These are phyloP conservation scores for Ustilago trichophora DNA, from an alignment of 1,284 basidiomycete species.

Conservation along the genomic window DNA sequence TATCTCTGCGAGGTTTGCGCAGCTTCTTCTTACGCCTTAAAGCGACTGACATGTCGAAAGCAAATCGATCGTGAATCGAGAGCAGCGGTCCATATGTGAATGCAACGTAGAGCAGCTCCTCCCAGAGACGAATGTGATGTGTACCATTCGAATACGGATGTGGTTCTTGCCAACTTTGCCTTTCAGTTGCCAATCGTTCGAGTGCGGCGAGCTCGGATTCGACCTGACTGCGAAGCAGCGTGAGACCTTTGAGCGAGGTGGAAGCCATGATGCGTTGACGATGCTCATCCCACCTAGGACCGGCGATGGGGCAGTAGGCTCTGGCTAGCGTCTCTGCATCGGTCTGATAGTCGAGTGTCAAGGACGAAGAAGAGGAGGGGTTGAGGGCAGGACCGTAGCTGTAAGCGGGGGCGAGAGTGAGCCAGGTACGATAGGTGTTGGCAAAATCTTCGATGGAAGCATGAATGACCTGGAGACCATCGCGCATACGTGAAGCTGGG, in stretches of 20 bases:
- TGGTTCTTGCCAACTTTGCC: slow-evolving; percentile 28
- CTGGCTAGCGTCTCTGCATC: slow-evolving; percentile 24
- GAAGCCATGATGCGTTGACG: slow-evolving; percentile 26
- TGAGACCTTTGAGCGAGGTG: slow-evolving; percentile 45
- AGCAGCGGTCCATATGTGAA: slow-evolving; percentile 32
- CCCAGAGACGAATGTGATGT: slow-evolving; percentile 45
- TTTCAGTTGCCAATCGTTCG: slow-evolving; percentile 20
- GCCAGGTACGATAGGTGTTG: slow-evolving; percentile 25
- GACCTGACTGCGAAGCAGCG: slow-evolving; percentile 27
- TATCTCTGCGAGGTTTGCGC: slow-evolving; percentile 7
- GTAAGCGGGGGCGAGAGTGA: slow-evolving; percentile 32
- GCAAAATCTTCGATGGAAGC: slow-evolving; percentile 31
- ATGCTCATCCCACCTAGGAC: slow-evolving; percentile 41
- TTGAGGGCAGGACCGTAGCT: slow-evolving; percentile 28
- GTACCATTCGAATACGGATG: slow-evolving; percentile 52
- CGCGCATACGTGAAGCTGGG: slow-evolving; percentile 33
- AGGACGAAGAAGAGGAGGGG: not conserved
- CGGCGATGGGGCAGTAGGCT: slow-evolving; percentile 35
- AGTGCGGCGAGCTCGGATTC: slow-evolving; percentile 35
- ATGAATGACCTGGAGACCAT: slow-evolving; percentile 25
- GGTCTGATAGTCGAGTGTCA: not conserved
- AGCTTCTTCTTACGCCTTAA: slow-evolving; percentile 23
- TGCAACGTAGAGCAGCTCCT: slow-evolving; percentile 45
- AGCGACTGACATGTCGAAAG: slow-evolving; percentile 26
- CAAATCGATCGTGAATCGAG: slow-evolving; percentile 37